Conservation (phyloP, 352 stramenopile genomes). For the Pythium apleroticum region DNA sequence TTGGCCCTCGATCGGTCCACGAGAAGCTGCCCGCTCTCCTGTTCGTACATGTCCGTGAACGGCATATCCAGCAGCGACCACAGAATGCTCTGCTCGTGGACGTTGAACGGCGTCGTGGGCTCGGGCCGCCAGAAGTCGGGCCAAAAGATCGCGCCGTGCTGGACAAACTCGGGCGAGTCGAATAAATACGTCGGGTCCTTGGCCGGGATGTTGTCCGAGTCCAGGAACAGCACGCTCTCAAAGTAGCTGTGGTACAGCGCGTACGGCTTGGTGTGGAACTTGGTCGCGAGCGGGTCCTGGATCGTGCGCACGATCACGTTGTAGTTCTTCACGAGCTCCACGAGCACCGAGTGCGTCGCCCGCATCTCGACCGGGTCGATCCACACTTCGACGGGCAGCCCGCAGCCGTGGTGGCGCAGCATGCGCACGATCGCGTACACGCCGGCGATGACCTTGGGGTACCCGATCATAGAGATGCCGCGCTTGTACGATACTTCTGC, state of each 20-base stretch:
- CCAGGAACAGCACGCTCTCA: constrained; percentile 75
- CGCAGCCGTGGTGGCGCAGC: constrained; percentile 46
- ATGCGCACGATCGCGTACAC: constrained; percentile 71
- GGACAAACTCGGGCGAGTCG: constrained; percentile 55
- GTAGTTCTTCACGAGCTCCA: constrained; percentile 54
- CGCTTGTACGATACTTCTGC: constrained; percentile 19
- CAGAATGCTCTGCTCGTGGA: constrained; percentile 65
- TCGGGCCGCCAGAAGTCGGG: constrained; percentile 79
- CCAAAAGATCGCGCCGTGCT: constrained; percentile 78
- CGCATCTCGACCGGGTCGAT: constrained; percentile 56
- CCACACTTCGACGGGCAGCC: constrained; percentile 55
- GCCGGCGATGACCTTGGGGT: constrained; percentile 63
- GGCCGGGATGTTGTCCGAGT: constrained; percentile 81
- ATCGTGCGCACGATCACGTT: constrained; percentile 60
- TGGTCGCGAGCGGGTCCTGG: constrained; percentile 54
- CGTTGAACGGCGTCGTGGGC: constrained; percentile 66
- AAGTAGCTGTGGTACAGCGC: constrained; percentile 76
- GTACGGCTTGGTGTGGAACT: constrained; percentile 81
- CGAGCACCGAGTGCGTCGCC: constrained; percentile 51
- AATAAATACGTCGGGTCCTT: constrained; percentile 85
- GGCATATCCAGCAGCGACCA: constrained; percentile 80
- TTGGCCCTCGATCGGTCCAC: constrained; percentile 49
- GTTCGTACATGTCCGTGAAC: constrained; percentile 87
- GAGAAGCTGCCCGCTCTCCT: constrained; percentile 77
- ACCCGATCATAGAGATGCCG: constrained; percentile 72